Evolutionary conservation across 257 asterid genomes (phyloP).

Genomic region (Solanum dulcamara): DNA sequence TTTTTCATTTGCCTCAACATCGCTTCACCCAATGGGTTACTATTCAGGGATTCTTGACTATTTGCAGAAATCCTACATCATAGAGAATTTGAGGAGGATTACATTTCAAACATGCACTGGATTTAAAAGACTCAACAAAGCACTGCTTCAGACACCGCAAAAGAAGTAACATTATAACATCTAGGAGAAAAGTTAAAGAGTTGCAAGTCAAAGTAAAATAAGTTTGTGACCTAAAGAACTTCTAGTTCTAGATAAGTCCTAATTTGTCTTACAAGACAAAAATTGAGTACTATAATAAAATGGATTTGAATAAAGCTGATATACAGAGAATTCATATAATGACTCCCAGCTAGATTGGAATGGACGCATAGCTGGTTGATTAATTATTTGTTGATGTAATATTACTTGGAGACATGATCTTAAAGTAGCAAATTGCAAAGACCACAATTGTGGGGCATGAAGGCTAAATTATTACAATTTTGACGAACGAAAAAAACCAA

Average conservation of each 20-base stretch:
- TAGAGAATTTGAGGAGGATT: neutral
- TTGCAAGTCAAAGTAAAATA: neutral
- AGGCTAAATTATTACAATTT: neutral
- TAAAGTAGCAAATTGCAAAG: neutral
- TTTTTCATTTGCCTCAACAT: slow-evolving; percentile 14
- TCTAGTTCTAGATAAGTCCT: neutral
- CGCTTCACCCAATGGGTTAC: slow-evolving; percentile 2
- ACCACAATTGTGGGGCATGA: neutral
- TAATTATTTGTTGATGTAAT: neutral
- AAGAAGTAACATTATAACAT: neutral
- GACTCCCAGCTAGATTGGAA: neutral
- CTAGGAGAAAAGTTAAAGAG: neutral
- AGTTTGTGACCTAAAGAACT: neutral
- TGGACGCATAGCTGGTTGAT: neutral
- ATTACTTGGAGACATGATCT: neutral
- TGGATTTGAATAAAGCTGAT: neutral
- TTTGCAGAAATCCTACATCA: slow-evolving; percentile 18
- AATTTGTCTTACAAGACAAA: neutral
- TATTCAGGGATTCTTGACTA: slow-evolving; percentile 11
- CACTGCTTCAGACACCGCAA: neutral
- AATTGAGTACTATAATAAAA: neutral
- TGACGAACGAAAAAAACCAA: neutral
- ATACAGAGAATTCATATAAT: neutral
- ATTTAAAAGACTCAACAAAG: neutral
- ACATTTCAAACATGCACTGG: neutral